These are phyloP conservation scores for Microthlaspi erraticum DNA, from an alignment of 345 rosid genomes.

Conservation along the genomic window DNA sequence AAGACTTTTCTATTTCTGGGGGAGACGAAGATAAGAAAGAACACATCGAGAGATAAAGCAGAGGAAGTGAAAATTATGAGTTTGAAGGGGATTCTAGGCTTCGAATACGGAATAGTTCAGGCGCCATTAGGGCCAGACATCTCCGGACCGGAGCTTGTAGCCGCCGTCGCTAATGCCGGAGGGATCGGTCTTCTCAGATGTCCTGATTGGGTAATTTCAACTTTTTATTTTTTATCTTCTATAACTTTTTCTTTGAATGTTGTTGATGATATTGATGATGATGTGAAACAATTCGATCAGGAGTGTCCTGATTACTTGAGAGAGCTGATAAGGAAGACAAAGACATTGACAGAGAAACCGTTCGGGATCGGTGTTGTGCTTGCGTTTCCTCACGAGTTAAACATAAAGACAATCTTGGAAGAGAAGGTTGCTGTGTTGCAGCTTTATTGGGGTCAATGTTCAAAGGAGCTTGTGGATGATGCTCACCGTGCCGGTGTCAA, in stretches of 20 bases:
- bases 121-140: slow-evolving; percentile 93
- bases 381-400: slow-evolving; percentile 78
- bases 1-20: neutral
- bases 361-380: slow-evolving; percentile 80
- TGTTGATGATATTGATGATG: neutral
- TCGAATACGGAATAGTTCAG: slow-evolving; percentile 77
- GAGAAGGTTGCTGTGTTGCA: slow-evolving; percentile 84
- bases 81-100: slow-evolving; percentile 83
- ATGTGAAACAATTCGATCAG: slow-evolving; percentile 41
- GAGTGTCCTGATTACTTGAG: slow-evolving; percentile 71
- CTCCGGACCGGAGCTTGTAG: slow-evolving; percentile 87
- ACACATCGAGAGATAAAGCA: neutral
- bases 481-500: slow-evolving; percentile 74
- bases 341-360: slow-evolving; percentile 69
- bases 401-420: slow-evolving; percentile 65
- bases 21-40: slow-evolving; percentile 6
- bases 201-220: slow-evolving; percentile 73
- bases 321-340: slow-evolving; percentile 71
- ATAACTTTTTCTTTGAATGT: neutral
- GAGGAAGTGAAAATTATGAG: slow-evolving; percentile 51
- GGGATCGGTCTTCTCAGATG: slow-evolving; percentile 82
- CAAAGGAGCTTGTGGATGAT: slow-evolving; percentile 62
- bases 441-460: slow-evolving; percentile 81
- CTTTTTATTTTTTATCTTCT: neutral
- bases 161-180: slow-evolving; percentile 91